Base-by-base conservation (phyloP, 805 yeast species). In the Suhomyces vadensis region DNA sequence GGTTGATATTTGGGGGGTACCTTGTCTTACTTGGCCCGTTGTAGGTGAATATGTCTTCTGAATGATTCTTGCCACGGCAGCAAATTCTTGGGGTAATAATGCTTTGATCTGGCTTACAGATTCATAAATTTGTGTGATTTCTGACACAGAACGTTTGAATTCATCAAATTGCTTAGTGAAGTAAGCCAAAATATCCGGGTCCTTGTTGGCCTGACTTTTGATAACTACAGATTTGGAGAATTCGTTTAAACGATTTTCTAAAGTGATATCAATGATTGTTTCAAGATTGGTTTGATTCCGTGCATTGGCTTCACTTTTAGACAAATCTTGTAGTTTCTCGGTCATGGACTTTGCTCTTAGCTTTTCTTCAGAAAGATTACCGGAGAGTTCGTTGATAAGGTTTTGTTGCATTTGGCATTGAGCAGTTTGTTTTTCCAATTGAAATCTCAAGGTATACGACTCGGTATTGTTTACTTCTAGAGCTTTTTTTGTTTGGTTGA, bases 351-450 rank as follows among this genome's bases (percentile, higher is more conserved):
- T 9, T 7, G 33, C 9, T 6, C 33, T 29, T 9, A 29, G 20
- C 19, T 16, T 29, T 29, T 29, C 33, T 6, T 29, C 33, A 1
- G 33, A 29, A 14, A 29, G 33, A 20, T 29, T 29, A 9, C 33
- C 33, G 5, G 33, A 29, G 14, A 29, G 5, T 20, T 29, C 33
- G 20, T 29, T 29, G 7, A 29, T 29, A 8, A 29, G 33, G 11
- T 29, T 29, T 29, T 29, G 33, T 29, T 29, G 33, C 33, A 29
- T 16, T 16, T 29, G n/a, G 3, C 33, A 29, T 14, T 29, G 33
- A 14, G 33, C 33, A 17, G 33, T 14, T 16, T 29, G 33, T 8
- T 29, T 29, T 14, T 29, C 33, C 33, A 29, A 16, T 16, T 29
- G 33, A 4, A 29, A 16, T 9, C 33, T 29, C 1, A 29, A 6